Evolutionary conservation across 805 yeast genomes (phyloP), one percentile per base, ranked within the genome.

Genomic region (Zygosaccharomyces bailii): DNA sequence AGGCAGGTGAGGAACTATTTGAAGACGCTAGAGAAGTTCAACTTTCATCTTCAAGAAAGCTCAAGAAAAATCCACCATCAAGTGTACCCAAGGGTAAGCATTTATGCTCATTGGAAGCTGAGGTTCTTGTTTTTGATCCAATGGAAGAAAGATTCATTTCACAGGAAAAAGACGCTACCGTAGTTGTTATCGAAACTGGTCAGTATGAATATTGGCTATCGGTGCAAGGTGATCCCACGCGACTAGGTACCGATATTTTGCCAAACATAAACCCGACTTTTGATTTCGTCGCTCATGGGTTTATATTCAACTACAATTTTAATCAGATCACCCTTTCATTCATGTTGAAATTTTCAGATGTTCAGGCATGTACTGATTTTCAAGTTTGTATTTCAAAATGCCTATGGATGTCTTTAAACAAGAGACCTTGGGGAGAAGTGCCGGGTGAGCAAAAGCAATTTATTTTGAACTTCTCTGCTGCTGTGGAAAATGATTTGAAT

Each of bases 211-310:
- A 69, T 56, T 72, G 77, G 67, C 59, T 88, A 27, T 74, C 75
- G 7, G 65, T 82, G 6, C 56, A 59, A 8, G 59, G 63, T 4
- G 45, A 56, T 1, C 48, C 55, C 2, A 54, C 58, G 4, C 52
- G 60, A 2, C 43, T 79, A 4, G 76, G 75, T 1, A 61, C 72
- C 4, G 60, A 59, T 3, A 60, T 84, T 17, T 59, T 69, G 8
- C 71, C 76, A 9, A 71, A 73, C 21, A 67, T 87, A 64, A 80
- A 76, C 56, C 87, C 93, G 1, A 71, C 75, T n/a, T 82, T 86
- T 59, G 79, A 82, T 57, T 73, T 70, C 49, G 79, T 74, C 9
- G 60, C 42, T 11, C 21, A 25, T 19, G 46, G 86, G 1, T 84
- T 88, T 52, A 74, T 84, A 10, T 88, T 86, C 73, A 84, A 85